Conservation (phyloP, 2,329 filamentous ascomycete species). For the Parastagonospora avenae region DNA sequence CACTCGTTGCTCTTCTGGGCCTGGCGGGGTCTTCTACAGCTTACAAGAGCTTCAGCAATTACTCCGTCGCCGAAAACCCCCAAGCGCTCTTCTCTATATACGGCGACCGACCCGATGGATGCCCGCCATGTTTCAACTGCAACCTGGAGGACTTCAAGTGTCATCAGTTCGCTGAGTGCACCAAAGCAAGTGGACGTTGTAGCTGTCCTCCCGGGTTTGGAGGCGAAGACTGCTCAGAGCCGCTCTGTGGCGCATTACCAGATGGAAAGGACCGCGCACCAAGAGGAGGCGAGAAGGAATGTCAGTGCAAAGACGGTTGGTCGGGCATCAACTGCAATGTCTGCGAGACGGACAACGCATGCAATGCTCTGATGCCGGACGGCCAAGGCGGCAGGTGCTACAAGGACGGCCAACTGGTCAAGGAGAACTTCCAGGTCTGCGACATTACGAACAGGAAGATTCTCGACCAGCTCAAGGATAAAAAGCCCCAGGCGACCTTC, state of each 20-base stretch:
- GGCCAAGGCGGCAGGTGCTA: slow-evolving; percentile 88
- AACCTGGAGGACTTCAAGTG: slow-evolving; percentile 90
- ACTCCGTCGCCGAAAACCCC: slow-evolving; percentile 59
- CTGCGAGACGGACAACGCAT: slow-evolving; percentile 81
- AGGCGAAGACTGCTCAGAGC: slow-evolving; percentile 88
- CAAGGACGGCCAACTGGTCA: slow-evolving; percentile 84
- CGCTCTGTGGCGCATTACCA: slow-evolving; percentile 86
- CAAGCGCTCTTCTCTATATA: slow-evolving; percentile 67
- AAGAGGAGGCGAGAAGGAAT: slow-evolving; percentile 68
- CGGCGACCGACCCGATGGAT: slow-evolving; percentile 74
- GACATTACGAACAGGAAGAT: slow-evolving; percentile 97
- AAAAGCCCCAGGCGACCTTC: slow-evolving; percentile 93
- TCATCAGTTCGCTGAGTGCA: slow-evolving; percentile 87
- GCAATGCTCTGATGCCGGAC: slow-evolving; percentile 84
- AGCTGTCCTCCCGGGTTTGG: slow-evolving; percentile 90
- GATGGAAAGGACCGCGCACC: slow-evolving; percentile 77
- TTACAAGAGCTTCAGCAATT: slow-evolving; percentile 41
- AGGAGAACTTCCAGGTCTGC: slow-evolving; percentile 97
- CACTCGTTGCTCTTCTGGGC: slow-evolving; percentile 34
- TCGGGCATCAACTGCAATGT: slow-evolving; percentile 96
- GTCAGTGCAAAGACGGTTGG: slow-evolving; percentile 93
- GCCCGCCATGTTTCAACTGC: slow-evolving; percentile 96
- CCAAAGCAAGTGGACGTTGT: slow-evolving; percentile 89
- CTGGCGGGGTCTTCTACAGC: slow-evolving; percentile 29
- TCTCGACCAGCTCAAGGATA: slow-evolving; percentile 78